These are phyloP conservation scores for Ustilago nuda DNA, from an alignment of 1,284 basidiomycete genomes.

Conservation along the genomic window DNA sequence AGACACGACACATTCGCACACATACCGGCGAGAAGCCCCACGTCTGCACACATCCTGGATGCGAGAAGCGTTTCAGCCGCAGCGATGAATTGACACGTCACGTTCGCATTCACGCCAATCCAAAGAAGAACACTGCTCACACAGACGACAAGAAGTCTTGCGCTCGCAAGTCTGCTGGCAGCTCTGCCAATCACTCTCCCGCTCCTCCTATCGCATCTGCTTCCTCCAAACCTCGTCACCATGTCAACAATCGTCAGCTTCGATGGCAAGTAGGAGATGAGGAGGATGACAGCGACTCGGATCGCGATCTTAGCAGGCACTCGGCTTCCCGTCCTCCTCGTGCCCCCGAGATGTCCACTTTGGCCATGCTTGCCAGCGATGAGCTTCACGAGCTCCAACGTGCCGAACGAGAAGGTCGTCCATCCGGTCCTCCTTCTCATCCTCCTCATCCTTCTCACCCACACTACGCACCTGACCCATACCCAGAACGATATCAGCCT, in stretches of 20 bases:
- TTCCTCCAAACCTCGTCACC: slow-evolving; percentile 26
- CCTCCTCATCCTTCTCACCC: slow-evolving; percentile 18
- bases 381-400: slow-evolving; percentile 64
- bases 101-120: slow-evolving; percentile 84
- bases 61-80: slow-evolving; percentile 97
- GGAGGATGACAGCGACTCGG: slow-evolving; percentile 60
- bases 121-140: slow-evolving; percentile 54
- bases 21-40: slow-evolving; percentile 99
- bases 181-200: slow-evolving; percentile 15
- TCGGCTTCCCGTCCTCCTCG: slow-evolving; percentile 19
- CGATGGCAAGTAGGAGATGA: slow-evolving; percentile 54
- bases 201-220: slow-evolving; percentile 40
- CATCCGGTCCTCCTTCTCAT: slow-evolving; percentile 26
- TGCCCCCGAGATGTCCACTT: slow-evolving; percentile 64
- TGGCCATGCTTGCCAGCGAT: slow-evolving; percentile 65
- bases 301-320: slow-evolving; percentile 39
- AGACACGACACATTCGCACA: slow-evolving; percentile 97
- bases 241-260: slow-evolving; percentile 27
- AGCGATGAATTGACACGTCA: slow-evolving; percentile 97
- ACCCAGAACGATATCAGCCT: slow-evolving; percentile 39
- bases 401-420: slow-evolving; percentile 56
- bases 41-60: slow-evolving; percentile 89
- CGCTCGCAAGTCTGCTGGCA: slow-evolving; percentile 29
- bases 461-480: slow-evolving; percentile 41
- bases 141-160: slow-evolving; percentile 38